Evolutionary conservation across 352 stramenopile genomes (phyloP).

Genomic region (Pythium biforme): DNA sequence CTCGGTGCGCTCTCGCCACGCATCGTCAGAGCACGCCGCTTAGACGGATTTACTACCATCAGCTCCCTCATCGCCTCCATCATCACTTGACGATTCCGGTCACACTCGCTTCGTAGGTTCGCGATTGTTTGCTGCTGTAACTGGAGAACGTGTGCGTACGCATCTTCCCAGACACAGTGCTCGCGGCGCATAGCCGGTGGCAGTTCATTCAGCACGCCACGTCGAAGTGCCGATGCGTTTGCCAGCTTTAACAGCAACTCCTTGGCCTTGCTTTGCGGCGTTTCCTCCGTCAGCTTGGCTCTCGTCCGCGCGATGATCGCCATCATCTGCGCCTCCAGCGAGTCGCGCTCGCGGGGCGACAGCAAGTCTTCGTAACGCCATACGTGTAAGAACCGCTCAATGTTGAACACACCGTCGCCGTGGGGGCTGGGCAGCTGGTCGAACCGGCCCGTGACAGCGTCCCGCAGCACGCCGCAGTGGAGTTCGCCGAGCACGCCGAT

Average conservation of each 20-base stretch:
- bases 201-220: slow-evolving; percentile 14
- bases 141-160: slow-evolving; percentile 66
- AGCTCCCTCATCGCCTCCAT: slow-evolving; percentile 54
- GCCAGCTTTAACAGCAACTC: slow-evolving; percentile 65
- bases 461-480: slow-evolving; percentile 43
- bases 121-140: slow-evolving; percentile 79
- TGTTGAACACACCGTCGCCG: slow-evolving; percentile 34
- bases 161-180: slow-evolving; percentile 62
- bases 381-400: slow-evolving; percentile 41
- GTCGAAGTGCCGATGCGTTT: slow-evolving; percentile 13
- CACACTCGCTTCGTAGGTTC: slow-evolving; percentile 52
- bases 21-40: slow-evolving; percentile 5
- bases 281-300: slow-evolving; percentile 49
- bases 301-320: slow-evolving; percentile 59
- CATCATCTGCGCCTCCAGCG: slow-evolving; percentile 62
- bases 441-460: slow-evolving; percentile 39
- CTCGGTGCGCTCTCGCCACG: not conserved
- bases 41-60: slow-evolving; percentile 42
- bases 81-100: slow-evolving; percentile 42
- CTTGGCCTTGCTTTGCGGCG: slow-evolving; percentile 60
- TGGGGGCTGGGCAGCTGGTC: slow-evolving; percentile 54
- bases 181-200: slow-evolving; percentile 34
- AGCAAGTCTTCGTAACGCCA: slow-evolving; percentile 51
- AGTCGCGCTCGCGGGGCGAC: slow-evolving; percentile 28
- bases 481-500: slow-evolving; percentile 61